phyloP scores from a whole-genome alignment of 768 basidiomycete species.

The Pleurotus tuber-regium region DNA sequence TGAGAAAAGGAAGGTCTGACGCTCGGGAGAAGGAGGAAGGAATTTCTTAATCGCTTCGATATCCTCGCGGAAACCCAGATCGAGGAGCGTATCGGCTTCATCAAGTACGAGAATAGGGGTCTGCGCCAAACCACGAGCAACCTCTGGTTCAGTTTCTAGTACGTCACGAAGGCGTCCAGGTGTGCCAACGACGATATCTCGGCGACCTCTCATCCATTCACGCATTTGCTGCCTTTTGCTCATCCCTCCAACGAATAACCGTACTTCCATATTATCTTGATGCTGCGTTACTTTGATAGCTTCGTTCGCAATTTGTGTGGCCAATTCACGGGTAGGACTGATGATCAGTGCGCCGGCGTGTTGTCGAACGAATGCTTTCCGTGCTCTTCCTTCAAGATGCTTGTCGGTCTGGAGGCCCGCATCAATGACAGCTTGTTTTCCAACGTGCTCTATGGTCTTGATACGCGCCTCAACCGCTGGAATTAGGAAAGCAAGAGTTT shows the following conservation, averaged over 20 bases:
- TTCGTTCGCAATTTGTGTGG: conserved; percentile 86
- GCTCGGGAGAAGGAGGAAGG: conserved; percentile 58
- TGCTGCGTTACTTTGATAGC: conserved; percentile 63
- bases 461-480: conserved; percentile 81
- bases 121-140: conserved; percentile 49
- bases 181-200: conserved; percentile 86
- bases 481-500: conserved; percentile 85
- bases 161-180: conserved; percentile 86
- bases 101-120: conserved; percentile 83
- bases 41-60: conserved; percentile 66
- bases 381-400: conserved; percentile 27
- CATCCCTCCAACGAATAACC: conserved; percentile 76
- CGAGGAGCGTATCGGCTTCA: conserved; percentile 87
- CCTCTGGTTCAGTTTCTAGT: conserved; percentile 53
- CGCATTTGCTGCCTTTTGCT: conserved; percentile 65
- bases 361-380: conserved; percentile 35
- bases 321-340: conserved; percentile 87
- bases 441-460: conserved; percentile 47
- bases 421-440: conserved; percentile 37
- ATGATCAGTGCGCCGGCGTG: conserved; percentile 77
- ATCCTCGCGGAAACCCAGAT: conserved; percentile 91
- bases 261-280: conserved; percentile 64
- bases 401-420: conserved; percentile 35
- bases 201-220: conserved; percentile 58
- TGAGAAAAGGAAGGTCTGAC: conserved; percentile 93